Conservation (phyloP, 441 rosid genomes). For the Hypseocharis bilobata region DNA sequence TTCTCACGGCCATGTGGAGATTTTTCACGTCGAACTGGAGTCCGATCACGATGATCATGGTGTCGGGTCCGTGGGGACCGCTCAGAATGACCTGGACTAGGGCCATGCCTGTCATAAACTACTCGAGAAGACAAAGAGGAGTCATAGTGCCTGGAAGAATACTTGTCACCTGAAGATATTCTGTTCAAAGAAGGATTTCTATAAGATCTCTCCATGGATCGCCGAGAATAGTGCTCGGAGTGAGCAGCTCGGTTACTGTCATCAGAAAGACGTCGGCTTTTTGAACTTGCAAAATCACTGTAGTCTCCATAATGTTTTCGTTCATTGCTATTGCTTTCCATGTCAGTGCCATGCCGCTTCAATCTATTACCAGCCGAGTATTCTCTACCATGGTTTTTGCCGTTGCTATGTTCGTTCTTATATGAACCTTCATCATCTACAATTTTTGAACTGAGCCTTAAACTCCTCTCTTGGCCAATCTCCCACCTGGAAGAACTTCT, state of each 20-base stretch:
- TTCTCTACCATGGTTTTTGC: constrained; percentile 60
- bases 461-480: constrained; percentile 46
- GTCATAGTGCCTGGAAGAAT: constrained; percentile 68
- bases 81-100: constrained; percentile 67
- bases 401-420: constrained; percentile 55
- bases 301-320: constrained; percentile 56
- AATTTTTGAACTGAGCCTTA: constrained; percentile 66
- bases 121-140: constrained; percentile 54
- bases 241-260: constrained; percentile 49
- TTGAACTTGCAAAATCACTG: constrained; percentile 54
- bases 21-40: constrained; percentile 41
- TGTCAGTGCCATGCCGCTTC: constrained; percentile 71
- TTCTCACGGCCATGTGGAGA: constrained; percentile 38
- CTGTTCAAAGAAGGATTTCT: constrained; percentile 64
- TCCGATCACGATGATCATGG: constrained; percentile 58
- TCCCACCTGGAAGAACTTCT: constrained; percentile 53
- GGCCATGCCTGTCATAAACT: constrained; percentile 65
- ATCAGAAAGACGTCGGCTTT: constrained; percentile 70
- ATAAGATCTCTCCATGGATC: constrained; percentile 50
- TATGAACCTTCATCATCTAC: constrained; percentile 55
- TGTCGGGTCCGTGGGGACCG: constrained; percentile 65
- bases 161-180: constrained; percentile 52
- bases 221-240: constrained; percentile 58
- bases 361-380: constrained; percentile 48
- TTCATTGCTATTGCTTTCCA: constrained; percentile 52